Evolutionary conservation across 305 asterid species (phyloP).

Genomic region (Rubia tinctorum): DNA sequence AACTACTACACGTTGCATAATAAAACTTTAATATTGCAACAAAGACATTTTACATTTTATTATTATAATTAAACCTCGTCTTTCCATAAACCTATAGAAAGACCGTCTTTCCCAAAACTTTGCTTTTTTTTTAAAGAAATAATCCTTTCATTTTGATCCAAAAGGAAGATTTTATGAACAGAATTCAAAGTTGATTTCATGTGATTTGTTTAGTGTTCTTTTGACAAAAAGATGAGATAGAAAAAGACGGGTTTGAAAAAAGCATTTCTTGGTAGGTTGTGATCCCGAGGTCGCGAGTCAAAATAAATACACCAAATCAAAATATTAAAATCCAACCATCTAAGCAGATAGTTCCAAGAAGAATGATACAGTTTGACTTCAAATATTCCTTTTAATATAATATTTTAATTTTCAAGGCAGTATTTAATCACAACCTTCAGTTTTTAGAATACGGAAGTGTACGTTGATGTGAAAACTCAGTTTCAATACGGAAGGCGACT

Average conservation of each 20-base stretch:
- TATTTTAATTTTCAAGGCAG: neutral
- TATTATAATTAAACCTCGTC: no score
- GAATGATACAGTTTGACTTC: constrained; percentile 11
- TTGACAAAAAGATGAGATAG: neutral
- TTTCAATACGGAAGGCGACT: neutral
- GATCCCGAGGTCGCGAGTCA: neutral
- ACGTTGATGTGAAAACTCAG: constrained; percentile 2
- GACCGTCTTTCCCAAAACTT: no score
- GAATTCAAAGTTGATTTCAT: no score
- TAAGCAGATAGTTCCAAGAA: neutral
- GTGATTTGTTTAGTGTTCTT: neutral
- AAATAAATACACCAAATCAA: neutral
- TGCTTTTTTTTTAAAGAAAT: no score
- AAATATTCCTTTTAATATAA: neutral
- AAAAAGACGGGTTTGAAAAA: neutral
- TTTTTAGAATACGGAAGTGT: neutral
- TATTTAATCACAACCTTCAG: neutral
- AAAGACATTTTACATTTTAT: no score
- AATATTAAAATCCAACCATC: no score
- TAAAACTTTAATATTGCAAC: no score
- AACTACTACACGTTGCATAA: no score
- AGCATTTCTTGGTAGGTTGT: neutral
- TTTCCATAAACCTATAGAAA: no score
- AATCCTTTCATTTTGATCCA: no score
- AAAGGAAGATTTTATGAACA: no score